Conservation (phyloP, 2,329 filamentous ascomycete genomes). For the Fusarium sp. region DNA sequence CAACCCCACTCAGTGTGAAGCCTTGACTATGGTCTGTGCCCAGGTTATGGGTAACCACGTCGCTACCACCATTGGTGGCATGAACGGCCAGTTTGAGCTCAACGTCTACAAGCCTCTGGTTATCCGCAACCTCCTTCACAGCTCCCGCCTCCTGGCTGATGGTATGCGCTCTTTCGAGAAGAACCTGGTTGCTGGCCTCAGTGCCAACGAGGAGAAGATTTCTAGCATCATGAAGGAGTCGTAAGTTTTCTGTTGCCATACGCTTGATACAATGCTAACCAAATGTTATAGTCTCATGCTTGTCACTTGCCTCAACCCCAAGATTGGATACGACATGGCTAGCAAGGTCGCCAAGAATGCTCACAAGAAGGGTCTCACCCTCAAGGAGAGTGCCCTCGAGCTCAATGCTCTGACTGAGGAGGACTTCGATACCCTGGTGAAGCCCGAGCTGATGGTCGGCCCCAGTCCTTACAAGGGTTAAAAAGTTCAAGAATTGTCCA, state of each 20-base stretch:
- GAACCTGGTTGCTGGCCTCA: constrained; percentile 88
- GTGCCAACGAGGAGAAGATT: constrained; percentile 96
- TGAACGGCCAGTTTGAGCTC: constrained; percentile 98
- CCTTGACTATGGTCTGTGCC: constrained; percentile 96
- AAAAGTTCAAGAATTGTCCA: constrained; percentile 9
- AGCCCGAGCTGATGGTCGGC: constrained; percentile 94
- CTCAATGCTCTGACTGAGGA: constrained; percentile 88
- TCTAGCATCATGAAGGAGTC: constrained; percentile 92
- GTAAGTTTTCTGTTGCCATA: constrained; percentile 65
- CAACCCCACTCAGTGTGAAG: constrained; percentile 98
- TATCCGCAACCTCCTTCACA: constrained; percentile 96
- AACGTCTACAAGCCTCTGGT: constrained; percentile 99
- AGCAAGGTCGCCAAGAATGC: constrained; percentile 98
- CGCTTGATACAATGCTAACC: constrained; percentile 25
- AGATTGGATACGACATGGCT: constrained; percentile 98
- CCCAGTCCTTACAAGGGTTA: constrained; percentile 75
- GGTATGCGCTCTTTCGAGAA: constrained; percentile 96
- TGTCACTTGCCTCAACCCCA: constrained; percentile 96
- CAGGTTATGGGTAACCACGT: constrained; percentile 99
- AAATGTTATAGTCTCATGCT: constrained; percentile 83
- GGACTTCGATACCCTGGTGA: constrained; percentile 91
- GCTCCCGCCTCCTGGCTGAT: constrained; percentile 87
- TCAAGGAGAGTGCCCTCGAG: constrained; percentile 95
- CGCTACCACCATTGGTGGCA: constrained; percentile 92
- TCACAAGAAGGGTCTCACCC: constrained; percentile 95